These are phyloP conservation scores for Kodamaea sp. DNA, from an alignment of 1,139 yeast genomes.

Conservation along the genomic window DNA sequence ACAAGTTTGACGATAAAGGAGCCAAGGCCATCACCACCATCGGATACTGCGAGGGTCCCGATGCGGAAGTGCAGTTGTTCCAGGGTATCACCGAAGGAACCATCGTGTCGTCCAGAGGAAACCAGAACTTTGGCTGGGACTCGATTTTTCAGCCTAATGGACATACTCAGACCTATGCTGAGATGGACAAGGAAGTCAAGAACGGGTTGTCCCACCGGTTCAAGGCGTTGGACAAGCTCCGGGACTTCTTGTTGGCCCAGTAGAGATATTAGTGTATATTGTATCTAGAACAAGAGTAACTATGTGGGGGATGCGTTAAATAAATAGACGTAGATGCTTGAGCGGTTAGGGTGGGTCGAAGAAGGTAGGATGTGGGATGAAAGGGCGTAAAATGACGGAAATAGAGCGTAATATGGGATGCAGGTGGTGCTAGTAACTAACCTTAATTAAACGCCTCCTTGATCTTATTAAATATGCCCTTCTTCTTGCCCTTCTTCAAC, in stretches of 20 bases:
- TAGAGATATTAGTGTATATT: too few relatives aligned
- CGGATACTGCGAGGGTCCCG: conserved; percentile 88
- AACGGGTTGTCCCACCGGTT: conserved; percentile 85
- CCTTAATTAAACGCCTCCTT: conserved; percentile 28
- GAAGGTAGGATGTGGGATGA: too few relatives aligned
- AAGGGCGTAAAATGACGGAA: too few relatives aligned
- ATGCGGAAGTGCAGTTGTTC: conserved; percentile 65
- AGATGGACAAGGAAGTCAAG: conserved; percentile 75
- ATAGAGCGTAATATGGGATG: background rate
- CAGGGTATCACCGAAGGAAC: conserved; percentile 83
- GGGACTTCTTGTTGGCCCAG: conserved; percentile 48
- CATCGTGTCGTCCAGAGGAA: conserved; percentile 79
- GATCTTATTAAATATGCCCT: conserved; percentile 34
- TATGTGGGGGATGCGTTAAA: too few relatives aligned
- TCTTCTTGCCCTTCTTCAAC: conserved; percentile 19
- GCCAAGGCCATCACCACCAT: conserved; percentile 93
- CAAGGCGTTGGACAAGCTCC: conserved; percentile 74
- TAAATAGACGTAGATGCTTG: too few relatives aligned
- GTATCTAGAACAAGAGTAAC: too few relatives aligned
- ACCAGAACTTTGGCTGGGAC: conserved; percentile 91
- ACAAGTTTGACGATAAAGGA: conserved; percentile 76
- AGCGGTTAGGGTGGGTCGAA: too few relatives aligned
- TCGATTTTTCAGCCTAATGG: conserved; percentile 83
- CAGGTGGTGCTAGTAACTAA: background rate
- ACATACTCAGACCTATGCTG: conserved; percentile 78